Evolutionary conservation across 768 basidiomycete species (phyloP), one percentile per base, ranked within the genome.

Genomic region (Psilocybe cubensis): DNA sequence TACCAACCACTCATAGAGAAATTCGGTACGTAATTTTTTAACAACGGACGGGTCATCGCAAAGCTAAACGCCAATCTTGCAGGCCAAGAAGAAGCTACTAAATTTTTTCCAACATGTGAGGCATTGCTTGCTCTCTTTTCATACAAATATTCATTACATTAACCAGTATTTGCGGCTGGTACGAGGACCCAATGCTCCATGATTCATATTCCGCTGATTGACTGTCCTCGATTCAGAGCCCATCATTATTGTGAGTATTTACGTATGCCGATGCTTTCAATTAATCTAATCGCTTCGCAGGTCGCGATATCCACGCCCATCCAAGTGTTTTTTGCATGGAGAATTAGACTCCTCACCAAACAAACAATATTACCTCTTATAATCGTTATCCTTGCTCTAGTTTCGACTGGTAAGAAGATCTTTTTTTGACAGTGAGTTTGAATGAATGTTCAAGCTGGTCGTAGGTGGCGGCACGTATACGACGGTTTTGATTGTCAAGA

Each of bases 261-360:
- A 29, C 45, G 46, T 52, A 29, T 29, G 31, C 3, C 28, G 24
- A n/a, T n/a, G 18, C 24, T 27, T 1, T 20, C 35, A 33, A 12
- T 53, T 40, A 8, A 43, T 8, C n/a, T 29, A 44, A 14, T n/a
- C 46, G 3, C 14, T 11, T 14, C 18, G 5, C 50, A 76, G 76
- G 76, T 78, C 3, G 68, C 73, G 1, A 70, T 80, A 6, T 81
- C 79, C 2, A 80, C 78, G 6, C 78, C 79, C 0, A 79, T 81
- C 18, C 80, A 81, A 63, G 59, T 81, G 9, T 80, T 79, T 66
- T 73, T 80, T 46, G 78, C 78, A 0, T 78, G 76, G 73, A 69
- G 78, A 44, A 77, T 80, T 38, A 69, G 64, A 52, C 62, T 77
- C 12, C 68, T 81, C 29, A 79, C 76, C 25, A 76, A 76, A 57